Percentiles rank a stretch among this genome's conserved stretches.
phyloP scores from a whole-genome alignment of 192 early-diverging fungal genomes.

The Allomyces arbusculus region DNA sequence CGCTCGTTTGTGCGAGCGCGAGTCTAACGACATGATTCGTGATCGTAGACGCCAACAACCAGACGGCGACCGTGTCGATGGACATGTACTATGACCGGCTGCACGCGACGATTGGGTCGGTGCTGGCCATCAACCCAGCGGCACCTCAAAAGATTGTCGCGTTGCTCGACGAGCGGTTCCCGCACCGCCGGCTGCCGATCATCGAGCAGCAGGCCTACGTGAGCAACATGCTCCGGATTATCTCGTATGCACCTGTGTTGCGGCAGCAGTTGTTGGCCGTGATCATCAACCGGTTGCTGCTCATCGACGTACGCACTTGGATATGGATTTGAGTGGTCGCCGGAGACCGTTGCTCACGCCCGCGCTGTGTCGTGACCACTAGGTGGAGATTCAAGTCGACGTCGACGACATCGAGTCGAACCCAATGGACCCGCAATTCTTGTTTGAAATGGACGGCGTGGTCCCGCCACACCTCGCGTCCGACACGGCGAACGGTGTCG shows the following conservation, averaged over 20 bases:
- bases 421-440: slow-evolving; percentile 2
- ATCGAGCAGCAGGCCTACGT: slow-evolving; percentile 40
- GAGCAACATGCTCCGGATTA: slow-evolving; percentile 48
- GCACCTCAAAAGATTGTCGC: slow-evolving; percentile 38
- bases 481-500: slow-evolving; percentile 1
- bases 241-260: slow-evolving; percentile 57
- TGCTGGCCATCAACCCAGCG: slow-evolving; percentile 49
- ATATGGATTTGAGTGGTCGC: neutral
- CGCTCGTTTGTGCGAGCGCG: neutral
- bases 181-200: slow-evolving; percentile 43
- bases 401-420: slow-evolving; percentile 11
- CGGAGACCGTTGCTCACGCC: neutral
- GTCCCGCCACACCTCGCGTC: slow-evolving; percentile 18
- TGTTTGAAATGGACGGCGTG: slow-evolving; percentile 33
- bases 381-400: slow-evolving; percentile 16
- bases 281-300: slow-evolving; percentile 60
- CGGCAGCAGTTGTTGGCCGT: slow-evolving; percentile 47
- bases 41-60: neutral
- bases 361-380: too few relatives aligned
- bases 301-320: slow-evolving; percentile 55
- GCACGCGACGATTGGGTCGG: slow-evolving; percentile 34
- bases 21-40: neutral
- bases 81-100: slow-evolving; percentile 26
- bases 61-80: neutral
- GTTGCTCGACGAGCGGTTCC: slow-evolving; percentile 42